Evolutionary conservation across 805 yeast genomes (phyloP).

Genomic region (Yamadazyma ubonensis): DNA sequence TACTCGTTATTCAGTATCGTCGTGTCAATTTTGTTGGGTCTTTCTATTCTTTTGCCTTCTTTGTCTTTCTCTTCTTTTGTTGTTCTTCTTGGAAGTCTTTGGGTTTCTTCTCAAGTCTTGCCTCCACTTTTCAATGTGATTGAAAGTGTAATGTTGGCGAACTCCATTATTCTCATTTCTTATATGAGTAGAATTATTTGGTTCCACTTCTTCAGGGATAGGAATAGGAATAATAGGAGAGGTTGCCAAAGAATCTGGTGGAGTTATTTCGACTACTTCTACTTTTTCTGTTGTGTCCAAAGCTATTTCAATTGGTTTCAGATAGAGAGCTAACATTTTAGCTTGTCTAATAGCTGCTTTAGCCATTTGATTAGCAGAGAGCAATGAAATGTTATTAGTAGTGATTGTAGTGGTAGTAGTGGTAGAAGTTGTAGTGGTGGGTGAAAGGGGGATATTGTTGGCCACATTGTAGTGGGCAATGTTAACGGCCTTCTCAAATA

Average conservation of each 20-base stretch:
- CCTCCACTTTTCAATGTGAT: constrained; percentile 2
- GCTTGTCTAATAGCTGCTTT: not conserved
- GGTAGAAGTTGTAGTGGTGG: not conserved
- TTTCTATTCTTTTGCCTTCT: too few species aligned
- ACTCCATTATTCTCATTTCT: too few species aligned
- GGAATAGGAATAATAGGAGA: not conserved
- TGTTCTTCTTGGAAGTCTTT: constrained; percentile 3
- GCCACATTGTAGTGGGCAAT: not conserved
- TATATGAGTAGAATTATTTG: too few species aligned
- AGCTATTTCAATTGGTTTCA: too few species aligned
- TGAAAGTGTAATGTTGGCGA: too few species aligned
- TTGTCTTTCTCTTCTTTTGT: not conserved
- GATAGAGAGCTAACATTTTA: not conserved
- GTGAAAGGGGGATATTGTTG: not conserved
- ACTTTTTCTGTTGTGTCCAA: not conserved
- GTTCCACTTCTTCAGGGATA: too few species aligned
- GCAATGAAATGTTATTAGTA: too few species aligned
- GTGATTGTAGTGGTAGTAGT: not conserved
- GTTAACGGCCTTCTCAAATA: not conserved
- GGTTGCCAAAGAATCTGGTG: not conserved
- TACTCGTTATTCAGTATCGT: too few species aligned
- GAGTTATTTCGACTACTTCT: not conserved
- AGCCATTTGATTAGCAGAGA: not conserved
- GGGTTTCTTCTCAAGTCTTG: constrained; percentile 5
- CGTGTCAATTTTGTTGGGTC: too few species aligned